Conservation (phyloP, 2,329 filamentous ascomycete species). For the Aspergillus udagawae region DNA sequence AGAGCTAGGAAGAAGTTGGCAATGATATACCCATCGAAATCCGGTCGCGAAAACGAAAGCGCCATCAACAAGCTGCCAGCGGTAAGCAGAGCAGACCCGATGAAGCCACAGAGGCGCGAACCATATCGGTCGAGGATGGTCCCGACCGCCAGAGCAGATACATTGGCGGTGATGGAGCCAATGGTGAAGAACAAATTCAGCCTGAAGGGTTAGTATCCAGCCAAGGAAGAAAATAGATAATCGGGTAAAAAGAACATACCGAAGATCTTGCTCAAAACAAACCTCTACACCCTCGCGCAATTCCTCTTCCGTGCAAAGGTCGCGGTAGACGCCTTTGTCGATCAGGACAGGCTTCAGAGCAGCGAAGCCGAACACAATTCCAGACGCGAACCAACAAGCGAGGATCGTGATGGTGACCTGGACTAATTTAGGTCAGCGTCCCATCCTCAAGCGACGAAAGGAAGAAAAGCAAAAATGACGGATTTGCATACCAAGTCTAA, state of each 20-base stretch:
- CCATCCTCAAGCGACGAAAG: background rate
- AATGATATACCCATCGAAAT: constrained; percentile 68
- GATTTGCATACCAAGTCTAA: constrained; percentile 18
- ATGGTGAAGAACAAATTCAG: constrained; percentile 91
- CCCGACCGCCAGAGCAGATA: constrained; percentile 78
- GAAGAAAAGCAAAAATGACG: background rate
- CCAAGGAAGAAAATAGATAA: background rate
- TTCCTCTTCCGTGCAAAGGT: constrained; percentile 56
- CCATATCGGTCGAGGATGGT: constrained; percentile 79
- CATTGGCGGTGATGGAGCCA: constrained; percentile 82
- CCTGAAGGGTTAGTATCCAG: constrained; percentile 20
- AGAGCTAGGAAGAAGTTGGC: constrained; percentile 73
- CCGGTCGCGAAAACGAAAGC: constrained; percentile 56
- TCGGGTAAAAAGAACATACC: constrained; percentile 26
- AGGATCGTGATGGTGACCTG: constrained; percentile 62
- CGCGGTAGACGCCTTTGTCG: constrained; percentile 66
- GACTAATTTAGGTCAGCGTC: constrained; percentile 20
- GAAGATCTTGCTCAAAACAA: constrained; percentile 55
- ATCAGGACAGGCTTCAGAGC: constrained; percentile 78
- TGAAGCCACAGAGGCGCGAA: constrained; percentile 70
- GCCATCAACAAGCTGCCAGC: constrained; percentile 68
- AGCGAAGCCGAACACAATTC: constrained; percentile 78
- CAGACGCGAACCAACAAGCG: constrained; percentile 70
- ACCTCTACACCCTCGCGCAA: constrained; percentile 46
- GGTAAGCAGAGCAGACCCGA: constrained; percentile 63